Conservation (phyloP, 495 filamentous ascomycete species). For the Lineolata rhizophorae region DNA sequence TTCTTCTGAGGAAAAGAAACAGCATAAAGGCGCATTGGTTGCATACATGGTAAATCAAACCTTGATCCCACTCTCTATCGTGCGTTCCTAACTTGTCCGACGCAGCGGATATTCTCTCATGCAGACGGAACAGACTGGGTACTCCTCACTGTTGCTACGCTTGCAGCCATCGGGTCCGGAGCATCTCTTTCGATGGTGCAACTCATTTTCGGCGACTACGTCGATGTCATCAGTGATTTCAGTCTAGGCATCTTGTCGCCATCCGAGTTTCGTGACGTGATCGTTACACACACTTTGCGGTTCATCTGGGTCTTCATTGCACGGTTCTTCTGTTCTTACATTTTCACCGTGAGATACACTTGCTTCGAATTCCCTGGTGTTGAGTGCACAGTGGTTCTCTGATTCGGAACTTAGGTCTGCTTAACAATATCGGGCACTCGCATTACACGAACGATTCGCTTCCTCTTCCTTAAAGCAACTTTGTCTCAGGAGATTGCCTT, state of each 20-base stretch:
- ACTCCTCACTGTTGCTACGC: constrained; percentile 7
- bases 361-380: background rate
- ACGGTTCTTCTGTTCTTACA: constrained; percentile 17
- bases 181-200: constrained; percentile 14
- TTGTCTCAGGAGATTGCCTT: constrained; percentile 14
- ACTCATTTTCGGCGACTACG: constrained; percentile 17
- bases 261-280: constrained; percentile 10
- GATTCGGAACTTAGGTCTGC: constrained; percentile 5
- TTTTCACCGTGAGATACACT: constrained; percentile 8
- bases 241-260: constrained; percentile 8
- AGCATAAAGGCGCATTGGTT: too few species aligned
- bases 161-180: constrained; percentile 15
- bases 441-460: constrained; percentile 12
- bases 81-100: too few species aligned
- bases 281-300: constrained; percentile 13
- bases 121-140: constrained; percentile 8
- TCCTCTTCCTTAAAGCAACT: constrained; percentile 9
- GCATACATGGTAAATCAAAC: too few species aligned
- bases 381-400: constrained; percentile 1
- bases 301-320: constrained; percentile 22
- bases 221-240: constrained; percentile 18
- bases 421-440: constrained; percentile 16
- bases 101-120: constrained; percentile 11
- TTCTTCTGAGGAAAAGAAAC: too few species aligned
- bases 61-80: too few species aligned